Evolutionary conservation across 73 alveolate species (phyloP).

Genomic region (Durusdinium trenchii): DNA sequence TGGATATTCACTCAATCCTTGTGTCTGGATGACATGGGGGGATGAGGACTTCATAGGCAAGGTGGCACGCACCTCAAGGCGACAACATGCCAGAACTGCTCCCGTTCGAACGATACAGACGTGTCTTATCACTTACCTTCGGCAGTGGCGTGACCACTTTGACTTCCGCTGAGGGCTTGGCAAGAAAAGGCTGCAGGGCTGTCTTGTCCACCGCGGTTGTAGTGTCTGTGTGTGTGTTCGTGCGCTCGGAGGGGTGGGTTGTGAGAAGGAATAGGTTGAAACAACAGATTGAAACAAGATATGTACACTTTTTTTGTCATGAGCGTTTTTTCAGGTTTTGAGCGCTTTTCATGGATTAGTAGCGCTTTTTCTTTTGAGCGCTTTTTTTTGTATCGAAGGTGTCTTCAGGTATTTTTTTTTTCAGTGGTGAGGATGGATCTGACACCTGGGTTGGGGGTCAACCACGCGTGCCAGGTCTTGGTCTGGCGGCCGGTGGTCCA

Average conservation of each 20-base stretch:
- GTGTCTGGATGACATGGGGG: not conserved
- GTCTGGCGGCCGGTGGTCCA: no score
- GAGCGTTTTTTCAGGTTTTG: not conserved
- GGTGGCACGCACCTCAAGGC: not conserved
- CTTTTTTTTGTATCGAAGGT: slow-evolving; percentile 15
- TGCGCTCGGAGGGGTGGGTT: not conserved
- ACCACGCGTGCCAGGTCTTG: no score
- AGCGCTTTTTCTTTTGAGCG: not conserved
- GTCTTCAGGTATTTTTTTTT: not conserved
- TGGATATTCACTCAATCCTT: not conserved
- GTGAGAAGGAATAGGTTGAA: no score
- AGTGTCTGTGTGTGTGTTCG: not conserved
- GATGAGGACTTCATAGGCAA: slow-evolving; percentile 1
- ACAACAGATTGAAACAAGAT: no score
- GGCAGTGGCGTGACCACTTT: not conserved
- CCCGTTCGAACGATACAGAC: not conserved
- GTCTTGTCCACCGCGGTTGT: not conserved
- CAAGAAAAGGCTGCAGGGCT: no score
- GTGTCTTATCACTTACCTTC: not conserved
- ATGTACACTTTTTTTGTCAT: no score
- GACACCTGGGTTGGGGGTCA: no score
- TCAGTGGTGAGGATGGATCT: no score
- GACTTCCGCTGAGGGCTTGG: not conserved
- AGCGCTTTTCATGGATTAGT: not conserved
- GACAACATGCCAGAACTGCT: not conserved